Percentiles rank a stretch among this genome's conserved stretches.
phyloP scores from a whole-genome alignment of 176 grass and related monocot genomes.

The Phragmites australis region DNA sequence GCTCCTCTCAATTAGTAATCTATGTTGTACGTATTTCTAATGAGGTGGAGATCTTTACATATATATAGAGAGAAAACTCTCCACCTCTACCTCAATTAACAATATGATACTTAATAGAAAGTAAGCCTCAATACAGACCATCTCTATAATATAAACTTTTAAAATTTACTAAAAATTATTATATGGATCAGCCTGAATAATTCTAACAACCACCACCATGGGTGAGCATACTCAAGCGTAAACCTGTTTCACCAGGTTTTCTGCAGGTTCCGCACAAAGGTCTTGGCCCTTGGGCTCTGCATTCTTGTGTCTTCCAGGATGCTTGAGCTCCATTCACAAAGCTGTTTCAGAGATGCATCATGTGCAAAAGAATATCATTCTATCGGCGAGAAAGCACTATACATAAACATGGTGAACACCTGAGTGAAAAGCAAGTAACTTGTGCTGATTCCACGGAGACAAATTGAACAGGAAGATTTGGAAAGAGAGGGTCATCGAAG shows the following conservation, averaged over 20 bases:
- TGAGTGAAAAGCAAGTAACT: background rate
- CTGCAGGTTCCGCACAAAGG: background rate
- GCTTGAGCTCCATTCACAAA: slow-evolving; percentile 63
- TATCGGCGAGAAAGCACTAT: background rate
- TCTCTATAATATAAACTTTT: no score
- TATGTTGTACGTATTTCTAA: no score
- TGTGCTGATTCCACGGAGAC: background rate
- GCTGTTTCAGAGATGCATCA: slow-evolving; percentile 50
- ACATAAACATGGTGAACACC: background rate
- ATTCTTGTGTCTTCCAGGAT: slow-evolving; percentile 41
- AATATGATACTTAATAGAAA: no score
- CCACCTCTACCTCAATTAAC: no score
- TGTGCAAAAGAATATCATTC: slow-evolving; percentile 36
- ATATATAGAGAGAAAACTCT: no score
- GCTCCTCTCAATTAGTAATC: no score
- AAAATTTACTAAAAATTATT: no score
- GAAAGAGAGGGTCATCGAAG: slow-evolving; percentile 64
- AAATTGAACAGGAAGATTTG: slow-evolving; percentile 1
- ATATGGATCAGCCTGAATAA: no score
- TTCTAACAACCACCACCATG: background rate
- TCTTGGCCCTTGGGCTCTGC: background rate
- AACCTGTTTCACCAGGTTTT: slow-evolving; percentile 38
- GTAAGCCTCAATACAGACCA: no score
- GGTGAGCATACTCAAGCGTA: slow-evolving; percentile 27
- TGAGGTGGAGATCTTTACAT: no score